These are phyloP conservation scores for Oryza brachyantha DNA, from an alignment of 176 grass and related monocot genomes.

Conservation along the genomic window DNA sequence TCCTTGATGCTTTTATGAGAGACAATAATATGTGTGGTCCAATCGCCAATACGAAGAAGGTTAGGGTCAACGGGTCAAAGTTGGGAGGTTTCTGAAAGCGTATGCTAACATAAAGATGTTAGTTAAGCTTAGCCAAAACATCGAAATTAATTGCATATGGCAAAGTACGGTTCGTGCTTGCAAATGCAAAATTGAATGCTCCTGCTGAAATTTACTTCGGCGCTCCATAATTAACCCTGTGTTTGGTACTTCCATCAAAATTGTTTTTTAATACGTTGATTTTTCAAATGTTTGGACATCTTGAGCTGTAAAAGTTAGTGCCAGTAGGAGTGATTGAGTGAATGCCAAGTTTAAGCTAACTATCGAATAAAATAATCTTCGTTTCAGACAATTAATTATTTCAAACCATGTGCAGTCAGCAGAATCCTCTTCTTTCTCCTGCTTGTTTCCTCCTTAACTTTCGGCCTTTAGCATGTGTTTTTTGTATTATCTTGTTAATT, in stretches of 20 bases:
- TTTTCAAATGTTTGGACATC: not conserved
- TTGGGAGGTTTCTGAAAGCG: not conserved
- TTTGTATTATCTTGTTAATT: not conserved
- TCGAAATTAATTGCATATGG: not conserved
- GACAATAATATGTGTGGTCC: not conserved
- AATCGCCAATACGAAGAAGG: not conserved
- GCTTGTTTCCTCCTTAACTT: not conserved
- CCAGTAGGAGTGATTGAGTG: conserved; percentile 19
- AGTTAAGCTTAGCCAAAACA: not conserved
- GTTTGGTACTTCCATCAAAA: not conserved
- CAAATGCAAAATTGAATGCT: not conserved
- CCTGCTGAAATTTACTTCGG: not conserved
- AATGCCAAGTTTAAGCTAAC: conserved; percentile 15
- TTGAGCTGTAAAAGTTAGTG: not conserved
- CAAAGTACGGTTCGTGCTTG: not conserved
- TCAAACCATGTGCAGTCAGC: conserved; percentile 1
- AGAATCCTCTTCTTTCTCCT: conserved; percentile 8
- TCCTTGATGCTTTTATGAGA: not conserved
- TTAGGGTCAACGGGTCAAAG: not conserved
- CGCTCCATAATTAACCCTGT: not conserved
- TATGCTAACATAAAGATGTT: not conserved
- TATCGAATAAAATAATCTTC: conserved; percentile 31
- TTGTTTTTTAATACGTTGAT: conserved; percentile 5
- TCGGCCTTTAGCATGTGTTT: not conserved
- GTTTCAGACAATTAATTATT: not conserved